Percentiles rank a stretch among this genome's conserved stretches.
Conservation (phyloP, 805 yeast genomes). For the Yamadazyma sp. region DNA sequence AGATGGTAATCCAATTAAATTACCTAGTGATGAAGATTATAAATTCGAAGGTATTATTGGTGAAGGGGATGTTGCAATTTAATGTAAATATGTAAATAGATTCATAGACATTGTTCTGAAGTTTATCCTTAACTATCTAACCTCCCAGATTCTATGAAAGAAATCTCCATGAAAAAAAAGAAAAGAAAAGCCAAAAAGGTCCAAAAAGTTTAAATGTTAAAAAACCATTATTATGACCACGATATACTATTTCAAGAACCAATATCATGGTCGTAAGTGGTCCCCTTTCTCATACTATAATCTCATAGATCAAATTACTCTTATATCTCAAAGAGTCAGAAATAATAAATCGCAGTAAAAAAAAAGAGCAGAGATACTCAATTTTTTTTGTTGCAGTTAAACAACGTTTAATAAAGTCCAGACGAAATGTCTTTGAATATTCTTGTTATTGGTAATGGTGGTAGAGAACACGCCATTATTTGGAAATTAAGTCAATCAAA, state of each 20-base stretch:
- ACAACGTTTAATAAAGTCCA: neutral
- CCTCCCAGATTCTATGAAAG: too few relatives aligned
- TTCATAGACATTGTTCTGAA: too few relatives aligned
- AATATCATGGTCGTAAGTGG: too few relatives aligned
- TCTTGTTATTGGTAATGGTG: slow-evolving; percentile 94
- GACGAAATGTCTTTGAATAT: slow-evolving; percentile 41
- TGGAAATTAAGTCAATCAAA: slow-evolving; percentile 86
- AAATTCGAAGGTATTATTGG: slow-evolving; percentile 41
- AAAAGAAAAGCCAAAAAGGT: too few relatives aligned
- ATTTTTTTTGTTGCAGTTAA: neutral
- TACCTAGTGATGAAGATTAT: slow-evolving; percentile 58
- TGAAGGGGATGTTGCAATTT: slow-evolving; percentile 43
- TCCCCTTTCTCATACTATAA: too few relatives aligned
- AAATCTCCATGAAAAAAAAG: too few relatives aligned
- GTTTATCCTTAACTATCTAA: too few relatives aligned
- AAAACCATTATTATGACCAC: too few relatives aligned
- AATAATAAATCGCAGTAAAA: slow-evolving; percentile 8
- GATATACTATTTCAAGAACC: too few relatives aligned
- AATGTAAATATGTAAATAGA: slow-evolving; percentile 19
- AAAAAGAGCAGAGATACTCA: neutral
- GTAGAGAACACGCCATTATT: slow-evolving; percentile 96
- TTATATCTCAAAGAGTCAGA: neutral
- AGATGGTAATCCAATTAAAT: slow-evolving; percentile 38
- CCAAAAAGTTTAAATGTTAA: too few relatives aligned
- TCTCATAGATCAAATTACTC: neutral